Evolutionary conservation across 2,329 filamentous ascomycete genomes (phyloP).

Genomic region (Colletotrichum spaethianum): DNA sequence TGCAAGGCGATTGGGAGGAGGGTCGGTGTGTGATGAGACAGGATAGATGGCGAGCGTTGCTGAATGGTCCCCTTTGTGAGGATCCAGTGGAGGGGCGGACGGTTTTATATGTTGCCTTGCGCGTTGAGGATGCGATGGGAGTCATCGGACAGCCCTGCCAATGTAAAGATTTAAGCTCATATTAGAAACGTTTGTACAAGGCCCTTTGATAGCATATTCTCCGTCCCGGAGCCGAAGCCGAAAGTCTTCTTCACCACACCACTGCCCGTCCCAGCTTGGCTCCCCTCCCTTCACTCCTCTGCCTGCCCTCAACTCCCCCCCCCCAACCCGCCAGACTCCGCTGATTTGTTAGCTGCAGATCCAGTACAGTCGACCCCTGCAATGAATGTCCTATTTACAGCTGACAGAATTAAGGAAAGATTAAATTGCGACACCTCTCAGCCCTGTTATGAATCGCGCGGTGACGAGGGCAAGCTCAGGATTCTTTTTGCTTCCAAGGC

Average conservation of each 20-base stretch:
- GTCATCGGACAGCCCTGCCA: not conserved
- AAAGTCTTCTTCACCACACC: not conserved
- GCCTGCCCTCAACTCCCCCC: too few species aligned
- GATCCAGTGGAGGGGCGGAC: not conserved
- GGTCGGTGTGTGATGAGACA: not conserved
- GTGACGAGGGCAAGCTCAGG: not conserved
- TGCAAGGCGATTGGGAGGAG: not conserved
- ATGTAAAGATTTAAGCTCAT: not conserved
- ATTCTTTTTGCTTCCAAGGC: not conserved
- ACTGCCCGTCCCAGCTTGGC: not conserved
- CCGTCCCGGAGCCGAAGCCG: too few species aligned
- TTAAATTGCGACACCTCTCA: not conserved
- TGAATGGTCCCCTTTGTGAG: not conserved
- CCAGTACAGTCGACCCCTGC: not conserved
- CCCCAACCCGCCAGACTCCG: not conserved
- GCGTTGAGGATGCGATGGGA: not conserved
- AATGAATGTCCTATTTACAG: too few species aligned
- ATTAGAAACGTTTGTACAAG: not conserved
- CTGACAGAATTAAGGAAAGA: not conserved
- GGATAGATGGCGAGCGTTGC: not conserved
- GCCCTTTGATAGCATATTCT: not conserved
- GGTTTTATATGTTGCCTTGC: not conserved
- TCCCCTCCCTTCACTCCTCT: too few species aligned
- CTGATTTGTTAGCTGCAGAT: not conserved
- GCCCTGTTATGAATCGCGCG: not conserved